Base-by-base conservation (phyloP, 768 basidiomycete species). In the Saitozyma podzolica region DNA sequence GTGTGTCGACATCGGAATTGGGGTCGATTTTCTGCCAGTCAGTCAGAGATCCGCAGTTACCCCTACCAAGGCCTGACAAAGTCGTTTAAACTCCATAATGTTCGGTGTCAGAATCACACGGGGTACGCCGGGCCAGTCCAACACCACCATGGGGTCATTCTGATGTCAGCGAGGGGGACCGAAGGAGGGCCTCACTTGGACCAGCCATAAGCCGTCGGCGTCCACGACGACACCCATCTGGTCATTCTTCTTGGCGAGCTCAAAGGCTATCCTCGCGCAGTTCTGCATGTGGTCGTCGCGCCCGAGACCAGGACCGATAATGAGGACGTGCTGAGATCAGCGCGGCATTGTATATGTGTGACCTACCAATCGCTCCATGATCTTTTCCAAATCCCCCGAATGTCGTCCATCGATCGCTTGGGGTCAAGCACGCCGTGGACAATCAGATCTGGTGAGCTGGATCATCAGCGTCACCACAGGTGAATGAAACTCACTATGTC, bases 241-340 rank as follows among this genome's bases (percentile, higher is more conserved):
- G 57, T 87, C 88, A 43, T 85, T 83, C 70, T 84, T 80, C 65
- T 82, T 84, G 5, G 95, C 95, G 48, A 95, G 82, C 9, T 80
- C 80, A 17, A 98, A 81, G 0, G 94, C 92, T 37, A 87, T 78
- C 60, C 85, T 85, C 0, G 93, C 94, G 61, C 86, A 92, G 5
- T 78, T 80, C 75, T 91, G 91, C 92, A 97, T 99, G 81, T 91
- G 90, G 3, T 84, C 80, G 72, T 92, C 91, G 0, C 96, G 87
- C 0, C 96, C 96, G 0, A 99, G 85, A 6, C 96, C 96, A 0
- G 96, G 96, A 0, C 96, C 96, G 40, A 98, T 85, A 19, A 99
- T 84, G 48, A 99, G 86, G 19, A 89, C 91, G 79, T 99, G 96
- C 78, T 79, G 50, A 8, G n/a, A 50, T 39, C n/a, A 37, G 29